Percentiles rank a stretch among this genome's conserved stretches.
Conservation (phyloP, 2,329 filamentous ascomycete genomes). For the Seiridium unicorne region DNA sequence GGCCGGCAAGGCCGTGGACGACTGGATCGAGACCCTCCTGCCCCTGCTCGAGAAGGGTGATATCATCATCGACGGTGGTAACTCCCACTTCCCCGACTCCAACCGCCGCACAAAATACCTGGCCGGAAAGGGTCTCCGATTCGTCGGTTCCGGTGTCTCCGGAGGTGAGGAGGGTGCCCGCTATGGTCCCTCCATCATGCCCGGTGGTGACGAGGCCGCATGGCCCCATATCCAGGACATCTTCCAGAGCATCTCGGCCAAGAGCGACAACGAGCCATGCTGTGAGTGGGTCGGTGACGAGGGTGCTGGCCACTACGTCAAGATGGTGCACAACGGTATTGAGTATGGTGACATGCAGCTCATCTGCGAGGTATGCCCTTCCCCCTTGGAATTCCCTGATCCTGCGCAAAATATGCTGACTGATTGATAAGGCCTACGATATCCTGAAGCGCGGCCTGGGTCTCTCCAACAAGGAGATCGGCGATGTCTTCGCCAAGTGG, state of each 20-base stretch:
- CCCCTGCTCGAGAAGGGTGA: conserved; percentile 81
- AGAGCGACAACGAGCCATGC: conserved; percentile 95
- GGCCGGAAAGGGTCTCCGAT: conserved; percentile 81
- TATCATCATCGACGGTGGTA: conserved; percentile 99
- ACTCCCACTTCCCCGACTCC: conserved; percentile 99
- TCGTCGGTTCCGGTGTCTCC: conserved; percentile 96
- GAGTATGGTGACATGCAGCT: conserved; percentile 99
- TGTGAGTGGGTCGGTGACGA: conserved; percentile 99
- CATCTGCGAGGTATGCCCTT: conserved; percentile 81
- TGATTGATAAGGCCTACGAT: conserved; percentile 77
- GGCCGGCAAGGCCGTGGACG: conserved; percentile 95
- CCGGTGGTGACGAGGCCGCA: conserved; percentile 95
- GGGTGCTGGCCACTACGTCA: conserved; percentile 99
- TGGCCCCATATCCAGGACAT: conserved; percentile 99
- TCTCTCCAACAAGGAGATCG: conserved; percentile 88
- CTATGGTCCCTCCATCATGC: conserved; percentile 97
- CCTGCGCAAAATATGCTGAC: not conserved
- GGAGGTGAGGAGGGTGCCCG: conserved; percentile 99
- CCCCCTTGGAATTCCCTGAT: not conserved
- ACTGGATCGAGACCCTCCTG: conserved; percentile 96
- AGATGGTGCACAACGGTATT: conserved; percentile 99
- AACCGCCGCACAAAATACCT: conserved; percentile 96
- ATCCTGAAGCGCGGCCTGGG: conserved; percentile 99
- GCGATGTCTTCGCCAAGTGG: conserved; percentile 91
- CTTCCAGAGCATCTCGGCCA: conserved; percentile 96